Evolutionary conservation across 805 yeast genomes (phyloP), one percentile per base, ranked within the genome.

Genomic region (Ogataea pignaliae): DNA sequence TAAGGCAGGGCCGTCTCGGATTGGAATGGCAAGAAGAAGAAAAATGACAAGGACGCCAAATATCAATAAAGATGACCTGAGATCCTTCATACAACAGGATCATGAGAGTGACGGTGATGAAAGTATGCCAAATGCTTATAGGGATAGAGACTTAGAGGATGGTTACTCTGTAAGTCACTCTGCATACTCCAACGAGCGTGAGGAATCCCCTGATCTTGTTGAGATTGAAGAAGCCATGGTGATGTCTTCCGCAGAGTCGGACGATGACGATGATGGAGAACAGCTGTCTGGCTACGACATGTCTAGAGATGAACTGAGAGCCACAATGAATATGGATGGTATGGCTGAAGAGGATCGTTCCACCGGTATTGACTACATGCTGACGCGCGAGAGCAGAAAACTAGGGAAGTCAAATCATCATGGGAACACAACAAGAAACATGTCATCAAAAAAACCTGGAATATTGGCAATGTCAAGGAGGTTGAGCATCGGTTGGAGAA

Each of bases 331-430:
- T 42, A 28, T 36, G 36, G 39, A 43, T 28, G 64, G 56, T 5
- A 40, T 44, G 18, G 65, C 66, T 2, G 54, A 53, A 40, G 68
- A 63, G 37, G 63, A 56, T 33, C 28, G 35, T 3, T 34, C 49
- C 1, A 37, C 59, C 14, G 64, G 65, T 3, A 54, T 62, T 13
- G 54, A 61, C 38, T 51, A 52, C 29, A 61, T 63, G 66, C 42
- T 59, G 29, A 51, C 42, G 33, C 29, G 42, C 10, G 29, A 17
- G 15, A 10, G n/a, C 2, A 12, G 34, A 28, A 16, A 11, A 6
- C 9, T 12, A 8, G 11, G 13, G 13, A 28, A 15, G 2, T 10
- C 12, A 21, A 21, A 5, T 21, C 4, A 21, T 21, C 26, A 21
- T 21, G 7, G 7, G 7, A 21, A 21, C 4, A 21, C 7, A 21